These are phyloP conservation scores for Craterostigma plantagineum DNA, from an alignment of 257 asterid genomes.

Conservation along the genomic window DNA sequence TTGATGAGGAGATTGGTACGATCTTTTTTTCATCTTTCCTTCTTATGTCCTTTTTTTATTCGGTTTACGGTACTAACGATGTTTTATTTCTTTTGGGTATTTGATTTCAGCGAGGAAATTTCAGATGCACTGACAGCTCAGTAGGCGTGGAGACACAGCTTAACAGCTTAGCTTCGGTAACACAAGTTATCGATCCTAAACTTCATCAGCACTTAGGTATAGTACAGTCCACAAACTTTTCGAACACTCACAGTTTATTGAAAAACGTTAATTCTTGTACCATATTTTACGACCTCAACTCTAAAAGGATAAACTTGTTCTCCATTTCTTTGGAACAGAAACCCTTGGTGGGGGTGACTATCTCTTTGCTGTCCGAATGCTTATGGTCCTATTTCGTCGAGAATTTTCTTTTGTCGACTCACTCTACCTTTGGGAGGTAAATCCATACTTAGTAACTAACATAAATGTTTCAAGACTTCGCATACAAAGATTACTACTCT, in stretches of 20 bases:
- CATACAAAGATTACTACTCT: no score
- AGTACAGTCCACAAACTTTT: constrained; percentile 7
- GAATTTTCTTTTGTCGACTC: constrained; percentile 93
- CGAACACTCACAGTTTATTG: background rate
- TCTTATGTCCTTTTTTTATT: constrained; percentile 3
- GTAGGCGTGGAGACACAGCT: constrained; percentile 88
- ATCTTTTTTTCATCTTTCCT: background rate
- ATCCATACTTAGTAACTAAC: background rate
- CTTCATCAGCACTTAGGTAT: constrained; percentile 97
- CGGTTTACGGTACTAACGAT: constrained; percentile 6
- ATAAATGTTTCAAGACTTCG: no score
- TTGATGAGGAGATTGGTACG: constrained; percentile 89
- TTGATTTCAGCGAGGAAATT: constrained; percentile 76
- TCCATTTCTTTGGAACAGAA: constrained; percentile 42
- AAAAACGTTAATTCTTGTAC: background rate
- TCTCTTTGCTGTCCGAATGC: constrained; percentile 94
- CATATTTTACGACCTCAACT: background rate
- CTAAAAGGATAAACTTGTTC: no score
- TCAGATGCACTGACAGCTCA: constrained; percentile 82
- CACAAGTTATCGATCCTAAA: constrained; percentile 85
- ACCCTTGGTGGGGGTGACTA: constrained; percentile 90
- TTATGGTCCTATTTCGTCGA: constrained; percentile 95
- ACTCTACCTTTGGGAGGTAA: constrained; percentile 96
- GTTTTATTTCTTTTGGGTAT: constrained; percentile 12
- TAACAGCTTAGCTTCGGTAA: constrained; percentile 62